Base-by-base conservation (phyloP, 192 early-diverging fungal genomes). In the Powellomyces hirtus region DNA sequence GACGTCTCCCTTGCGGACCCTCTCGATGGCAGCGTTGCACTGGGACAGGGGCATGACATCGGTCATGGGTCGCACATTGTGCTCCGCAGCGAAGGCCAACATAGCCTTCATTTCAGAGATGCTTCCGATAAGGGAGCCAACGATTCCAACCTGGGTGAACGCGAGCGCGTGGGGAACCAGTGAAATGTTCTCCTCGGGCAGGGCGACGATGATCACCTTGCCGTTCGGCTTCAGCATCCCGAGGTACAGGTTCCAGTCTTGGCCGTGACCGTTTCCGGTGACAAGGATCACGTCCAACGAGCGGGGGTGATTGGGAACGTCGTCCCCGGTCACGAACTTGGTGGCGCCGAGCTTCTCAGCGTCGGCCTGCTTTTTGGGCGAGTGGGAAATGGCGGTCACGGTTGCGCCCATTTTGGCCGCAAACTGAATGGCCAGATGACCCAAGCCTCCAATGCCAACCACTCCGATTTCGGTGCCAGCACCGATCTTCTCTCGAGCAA, bases 391-490 rank as follows among this genome's bases (percentile, higher is more conserved):
- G 65, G 70, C 70, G 6, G 46, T 66, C 14, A 56, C 52, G 3
- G 58, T 18, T 7, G 70, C 70, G 24, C 92, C 92, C 53, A 56
- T 56, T 16, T 22, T 30, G 5, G 27, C 27, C 22, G 53, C 53
- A 16, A 31, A 56, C 31, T 56, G 53, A 27, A 56, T 33, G 22
- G 53, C 53, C 4, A 56, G 53, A 29, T 56, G 53, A 16, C 53
- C 53, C 7, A 56, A 27, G 3, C 53, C 53, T 5, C 53, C 53
- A 46, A 94, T 84, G 24, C 92, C 92, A 37, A 92, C 77, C 0
- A 94, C 75, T 3, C 88, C 91, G 16, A 93, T 82, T 1, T 82
- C 80, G 6, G 77, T 83, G 20, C 88, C 89, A 27, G 89, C 83
- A 35, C 76, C 81, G n/a, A 86, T 79, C 14, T 62, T 62, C 20